These are phyloP conservation scores for Didymella glomerata DNA, from an alignment of 2,329 filamentous ascomycete genomes.

Conservation along the genomic window DNA sequence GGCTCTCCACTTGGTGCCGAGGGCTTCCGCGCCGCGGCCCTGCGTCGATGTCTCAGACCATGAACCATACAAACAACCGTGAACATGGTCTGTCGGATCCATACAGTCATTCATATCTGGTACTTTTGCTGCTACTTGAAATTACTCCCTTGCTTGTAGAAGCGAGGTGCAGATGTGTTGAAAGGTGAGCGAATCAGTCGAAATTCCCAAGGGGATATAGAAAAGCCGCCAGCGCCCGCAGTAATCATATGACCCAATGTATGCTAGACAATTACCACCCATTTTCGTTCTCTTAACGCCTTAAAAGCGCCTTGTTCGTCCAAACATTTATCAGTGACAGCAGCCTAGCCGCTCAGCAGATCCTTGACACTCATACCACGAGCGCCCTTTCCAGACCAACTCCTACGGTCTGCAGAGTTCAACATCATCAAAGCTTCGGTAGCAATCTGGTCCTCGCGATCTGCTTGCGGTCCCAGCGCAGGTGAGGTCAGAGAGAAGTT, in stretches of 20 bases:
- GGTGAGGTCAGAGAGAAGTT: constrained; percentile 49
- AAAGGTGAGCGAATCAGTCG: not conserved
- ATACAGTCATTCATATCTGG: not conserved
- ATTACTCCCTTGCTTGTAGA: constrained; percentile 3
- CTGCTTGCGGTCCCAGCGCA: constrained; percentile 47
- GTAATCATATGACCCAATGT: not conserved
- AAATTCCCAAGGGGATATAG: not conserved
- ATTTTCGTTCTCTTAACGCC: constrained; percentile 13
- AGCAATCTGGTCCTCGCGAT: constrained; percentile 71
- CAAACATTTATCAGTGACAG: not conserved
- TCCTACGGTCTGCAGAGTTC: constrained; percentile 74
- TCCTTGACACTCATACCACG: constrained; percentile 59
- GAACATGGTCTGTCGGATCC: not conserved
- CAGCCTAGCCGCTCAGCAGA: constrained; percentile 50
- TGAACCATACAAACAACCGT: not conserved
- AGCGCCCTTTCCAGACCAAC: constrained; percentile 48
- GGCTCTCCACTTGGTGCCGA: constrained; percentile 21
- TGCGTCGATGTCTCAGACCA: not conserved
- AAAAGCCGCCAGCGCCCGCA: constrained; percentile 4
- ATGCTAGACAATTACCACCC: not conserved
- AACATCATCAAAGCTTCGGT: constrained; percentile 89
- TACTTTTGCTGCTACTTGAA: constrained; percentile 4
- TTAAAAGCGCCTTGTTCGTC: not conserved
- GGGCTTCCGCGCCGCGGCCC: constrained; percentile 5
- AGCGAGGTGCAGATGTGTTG: not conserved